These are phyloP conservation scores for Escallonia rubra DNA, from an alignment of 129 eudicot species.

Conservation along the genomic window DNA sequence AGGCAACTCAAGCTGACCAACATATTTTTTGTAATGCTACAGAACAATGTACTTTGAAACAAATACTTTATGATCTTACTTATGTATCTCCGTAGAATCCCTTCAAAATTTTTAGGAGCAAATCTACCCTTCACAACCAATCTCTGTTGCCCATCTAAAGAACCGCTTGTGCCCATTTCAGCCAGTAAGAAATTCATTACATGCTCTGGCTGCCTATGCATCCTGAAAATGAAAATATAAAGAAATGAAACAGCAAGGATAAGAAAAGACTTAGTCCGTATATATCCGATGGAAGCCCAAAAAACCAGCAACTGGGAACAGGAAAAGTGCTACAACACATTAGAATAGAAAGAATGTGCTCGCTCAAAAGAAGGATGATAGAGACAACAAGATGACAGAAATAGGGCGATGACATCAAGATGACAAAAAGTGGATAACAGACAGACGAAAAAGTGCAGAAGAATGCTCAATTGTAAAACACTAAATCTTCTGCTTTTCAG, in stretches of 20 bases:
- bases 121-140: slow-evolving; percentile 77
- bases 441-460: not conserved
- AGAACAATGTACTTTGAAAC: too few relatives aligned
- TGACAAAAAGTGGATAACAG: not conserved
- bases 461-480: too few relatives aligned
- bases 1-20: too few relatives aligned
- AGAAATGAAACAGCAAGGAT: not conserved
- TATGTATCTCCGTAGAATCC: slow-evolving; percentile 55
- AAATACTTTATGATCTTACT: not conserved
- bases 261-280: not conserved
- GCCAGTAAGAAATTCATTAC: slow-evolving; percentile 75
- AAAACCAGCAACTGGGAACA: too few relatives aligned
- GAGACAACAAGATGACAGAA: not conserved
- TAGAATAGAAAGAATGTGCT: too few relatives aligned
- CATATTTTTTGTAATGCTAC: too few relatives aligned
- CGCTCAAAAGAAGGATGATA: too few relatives aligned
- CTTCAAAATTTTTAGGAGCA: slow-evolving; percentile 82
- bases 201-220: slow-evolving; percentile 90
- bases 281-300: not conserved
- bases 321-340: too few relatives aligned
- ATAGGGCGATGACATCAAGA: not conserved
- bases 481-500: too few relatives aligned
- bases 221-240: slow-evolving; percentile 25
- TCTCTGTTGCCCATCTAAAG: slow-evolving; percentile 75
- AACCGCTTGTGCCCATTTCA: slow-evolving; percentile 85